phyloP scores from a whole-genome alignment of 257 asterid genomes.

The Solanum megistacrolobum region DNA sequence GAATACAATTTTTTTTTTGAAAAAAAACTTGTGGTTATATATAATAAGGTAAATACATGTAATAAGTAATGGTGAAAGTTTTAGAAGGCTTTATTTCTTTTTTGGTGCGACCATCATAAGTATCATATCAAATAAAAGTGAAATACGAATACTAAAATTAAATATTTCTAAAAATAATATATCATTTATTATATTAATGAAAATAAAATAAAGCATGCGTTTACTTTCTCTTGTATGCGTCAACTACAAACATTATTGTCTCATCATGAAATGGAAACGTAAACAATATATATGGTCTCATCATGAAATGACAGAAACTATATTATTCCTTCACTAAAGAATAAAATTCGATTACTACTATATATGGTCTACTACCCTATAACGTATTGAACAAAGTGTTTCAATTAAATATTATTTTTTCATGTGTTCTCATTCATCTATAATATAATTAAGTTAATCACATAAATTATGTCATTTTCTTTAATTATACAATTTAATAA shows the following conservation, averaged over 20 bases:
- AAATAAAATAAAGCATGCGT: not conserved
- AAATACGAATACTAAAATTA: not conserved
- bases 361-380: not conserved
- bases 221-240: not conserved
- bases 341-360: not conserved
- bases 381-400: not conserved
- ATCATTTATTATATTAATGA: not conserved
- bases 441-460: not conserved
- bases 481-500: not conserved
- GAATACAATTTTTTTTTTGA: too few species aligned
- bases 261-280: not conserved
- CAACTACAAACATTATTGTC: not conserved
- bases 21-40: not conserved
- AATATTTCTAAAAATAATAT: not conserved
- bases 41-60: not conserved
- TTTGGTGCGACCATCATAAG: not conserved
- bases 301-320: not conserved
- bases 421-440: not conserved
- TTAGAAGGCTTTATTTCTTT: not conserved
- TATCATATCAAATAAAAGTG: not conserved
- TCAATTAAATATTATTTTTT: too few species aligned
- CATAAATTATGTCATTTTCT: not conserved
- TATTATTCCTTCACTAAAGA: not conserved
- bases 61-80: not conserved
- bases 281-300: not conserved